Percentiles rank a stretch among this genome's conserved stretches.
Evolutionary conservation across 2,329 filamentous ascomycete species (phyloP).

Genomic region (Grosmannia serpens): DNA sequence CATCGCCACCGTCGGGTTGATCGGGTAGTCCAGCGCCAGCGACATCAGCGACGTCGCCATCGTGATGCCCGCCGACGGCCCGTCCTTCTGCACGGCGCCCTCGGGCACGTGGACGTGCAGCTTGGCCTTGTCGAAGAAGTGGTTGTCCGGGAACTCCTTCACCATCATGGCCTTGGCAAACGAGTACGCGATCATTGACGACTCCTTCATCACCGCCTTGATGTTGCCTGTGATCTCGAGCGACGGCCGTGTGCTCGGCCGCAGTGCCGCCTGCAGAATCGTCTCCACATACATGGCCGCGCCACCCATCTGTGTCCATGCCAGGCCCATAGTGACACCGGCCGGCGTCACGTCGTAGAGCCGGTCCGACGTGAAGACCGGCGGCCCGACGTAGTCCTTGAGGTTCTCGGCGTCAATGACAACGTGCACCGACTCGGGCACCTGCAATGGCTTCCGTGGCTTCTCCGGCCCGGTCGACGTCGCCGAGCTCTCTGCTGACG

Average conservation of each 20-base stretch:
- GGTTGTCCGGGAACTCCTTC: slow-evolving; percentile 74
- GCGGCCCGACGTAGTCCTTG: slow-evolving; percentile 93
- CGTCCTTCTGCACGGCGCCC: slow-evolving; percentile 91
- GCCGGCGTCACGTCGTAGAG: slow-evolving; percentile 89
- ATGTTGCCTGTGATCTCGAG: slow-evolving; percentile 91
- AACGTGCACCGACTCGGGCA: slow-evolving; percentile 80
- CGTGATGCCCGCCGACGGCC: slow-evolving; percentile 84
- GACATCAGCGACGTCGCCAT: slow-evolving; percentile 93
- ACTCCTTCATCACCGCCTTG: slow-evolving; percentile 97
- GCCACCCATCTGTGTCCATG: slow-evolving; percentile 95
- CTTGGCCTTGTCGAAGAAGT: slow-evolving; percentile 92
- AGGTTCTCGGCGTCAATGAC: slow-evolving; percentile 79
- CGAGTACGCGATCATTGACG: slow-evolving; percentile 86
- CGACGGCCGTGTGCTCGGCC: slow-evolving; percentile 60
- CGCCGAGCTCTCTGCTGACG: neutral
- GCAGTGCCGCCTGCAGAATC: slow-evolving; percentile 76
- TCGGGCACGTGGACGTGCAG: slow-evolving; percentile 95
- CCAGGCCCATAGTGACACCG: slow-evolving; percentile 93
- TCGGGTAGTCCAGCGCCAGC: slow-evolving; percentile 64
- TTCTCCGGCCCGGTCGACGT: slow-evolving; percentile 9
- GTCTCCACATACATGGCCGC: slow-evolving; percentile 96
- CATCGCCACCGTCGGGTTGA: slow-evolving; percentile 89
- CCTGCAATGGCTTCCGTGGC: slow-evolving; percentile 66
- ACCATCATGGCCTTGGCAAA: slow-evolving; percentile 87
- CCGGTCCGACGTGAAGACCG: slow-evolving; percentile 89